phyloP scores from a whole-genome alignment of 345 rosid genomes.

The Rhizophora mangle region DNA sequence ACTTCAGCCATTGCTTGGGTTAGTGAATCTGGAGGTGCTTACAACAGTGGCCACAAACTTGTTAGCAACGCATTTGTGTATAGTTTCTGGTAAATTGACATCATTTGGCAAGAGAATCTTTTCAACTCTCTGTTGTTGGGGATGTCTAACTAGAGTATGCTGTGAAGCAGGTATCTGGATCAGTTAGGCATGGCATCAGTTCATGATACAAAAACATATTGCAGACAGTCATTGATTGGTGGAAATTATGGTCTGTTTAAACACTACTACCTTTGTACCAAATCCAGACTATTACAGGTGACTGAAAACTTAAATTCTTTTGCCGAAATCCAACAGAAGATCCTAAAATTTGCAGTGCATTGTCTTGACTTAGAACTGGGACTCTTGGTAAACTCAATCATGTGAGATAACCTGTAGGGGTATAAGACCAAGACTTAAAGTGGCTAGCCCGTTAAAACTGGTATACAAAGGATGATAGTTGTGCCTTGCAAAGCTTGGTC shows the following conservation, averaged over 20 bases:
- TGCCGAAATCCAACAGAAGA: background rate
- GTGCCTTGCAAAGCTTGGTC: background rate
- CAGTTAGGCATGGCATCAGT: constrained; percentile 77
- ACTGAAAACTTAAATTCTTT: background rate
- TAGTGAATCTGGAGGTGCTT: constrained; percentile 96
- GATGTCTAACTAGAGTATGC: constrained; percentile 5
- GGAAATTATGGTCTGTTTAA: constrained; percentile 87
- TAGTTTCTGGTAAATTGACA: constrained; percentile 74
- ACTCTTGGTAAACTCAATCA: background rate
- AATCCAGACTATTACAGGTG: constrained; percentile 87
- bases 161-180: constrained; percentile 74
- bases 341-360: background rate
- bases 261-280: constrained; percentile 71
- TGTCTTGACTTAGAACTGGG: background rate
- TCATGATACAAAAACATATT: constrained; percentile 74
- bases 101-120: background rate
- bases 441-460: background rate
- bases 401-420: background rate
- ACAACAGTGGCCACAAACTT: constrained; percentile 78
- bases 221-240: constrained; percentile 87
- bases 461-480: background rate
- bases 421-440: background rate
- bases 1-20: constrained; percentile 75
- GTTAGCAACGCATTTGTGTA: constrained; percentile 82
- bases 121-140: background rate